Base-by-base conservation (phyloP, 2,329 filamentous ascomycete genomes). In the Sporothrix luriei region DNA sequence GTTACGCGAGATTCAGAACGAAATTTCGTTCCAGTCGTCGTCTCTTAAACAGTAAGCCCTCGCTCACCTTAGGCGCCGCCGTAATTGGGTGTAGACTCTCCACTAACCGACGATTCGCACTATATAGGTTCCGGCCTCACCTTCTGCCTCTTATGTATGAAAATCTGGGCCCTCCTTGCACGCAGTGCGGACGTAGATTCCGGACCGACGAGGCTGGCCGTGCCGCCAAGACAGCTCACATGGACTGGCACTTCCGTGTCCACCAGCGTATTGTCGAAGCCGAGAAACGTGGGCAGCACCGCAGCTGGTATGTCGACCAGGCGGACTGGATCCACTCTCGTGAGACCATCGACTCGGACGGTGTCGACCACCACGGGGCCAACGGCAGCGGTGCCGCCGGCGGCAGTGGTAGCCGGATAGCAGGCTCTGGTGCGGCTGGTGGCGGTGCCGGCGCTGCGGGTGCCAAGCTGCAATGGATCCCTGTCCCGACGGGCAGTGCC, bases 211-310 rank as follows among this genome's bases (percentile, higher is more conserved):
- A 89, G 14, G 88, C 91, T 73, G 94, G 94, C 14, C 91, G 88
- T 75, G 89, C 90, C 77, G 91, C 91, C 82, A 98, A 98, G 82
- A 92, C 90, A 29, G 88, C 90, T 3, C 95, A 99, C 78, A 90
- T 99, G 84, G 95, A 99, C 80, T 99, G 95, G 95, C 95, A 99
- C 79, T 99, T 99, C 81, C 90, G 91, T 69, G 94, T 94, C 29
- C 94, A 97, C 76, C 91, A 94, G 76, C 90, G 93, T 59, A 92
- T 96, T 80, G 89, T 89, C 2, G 94, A 98, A 74, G 90, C 91
- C 16, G 89, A 92, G 76, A 94, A 92, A 78, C 87, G 92, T 72
- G 93, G 92, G 43, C 91, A 96, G 75, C 94, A 96, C 76, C 90
- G 95, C 46, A 96, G 93, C 79, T 98, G 93, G 93, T 97, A 97